These are phyloP conservation scores for Picochlorum costavermella DNA, from an alignment of 139 green algal genomes.

Conservation along the genomic window DNA sequence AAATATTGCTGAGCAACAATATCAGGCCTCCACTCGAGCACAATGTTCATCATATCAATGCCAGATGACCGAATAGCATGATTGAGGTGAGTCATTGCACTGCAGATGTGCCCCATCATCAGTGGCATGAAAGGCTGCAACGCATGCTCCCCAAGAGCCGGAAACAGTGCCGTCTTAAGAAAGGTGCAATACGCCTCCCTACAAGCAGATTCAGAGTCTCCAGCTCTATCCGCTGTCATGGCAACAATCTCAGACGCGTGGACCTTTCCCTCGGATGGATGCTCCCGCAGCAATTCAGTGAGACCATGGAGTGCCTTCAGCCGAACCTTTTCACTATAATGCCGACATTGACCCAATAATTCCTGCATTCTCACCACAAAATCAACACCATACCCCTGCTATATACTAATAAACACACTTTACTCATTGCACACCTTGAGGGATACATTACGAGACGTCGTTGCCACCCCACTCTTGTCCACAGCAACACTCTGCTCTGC, in stretches of 20 bases:
- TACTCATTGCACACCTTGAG: slow-evolving; percentile 46
- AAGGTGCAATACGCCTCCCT: slow-evolving; percentile 36
- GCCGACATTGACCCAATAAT: slow-evolving; percentile 57
- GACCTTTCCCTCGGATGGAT: slow-evolving; percentile 43
- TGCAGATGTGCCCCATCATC: slow-evolving; percentile 70
- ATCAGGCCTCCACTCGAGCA: slow-evolving; percentile 47
- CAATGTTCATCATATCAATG: slow-evolving; percentile 50
- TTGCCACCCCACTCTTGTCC: slow-evolving; percentile 52
- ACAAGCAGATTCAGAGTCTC: slow-evolving; percentile 50
- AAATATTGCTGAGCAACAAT: slow-evolving; percentile 38
- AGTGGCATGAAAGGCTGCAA: slow-evolving; percentile 69
- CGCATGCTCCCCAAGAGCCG: slow-evolving; percentile 27
- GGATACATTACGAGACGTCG: slow-evolving; percentile 66
- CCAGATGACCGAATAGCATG: slow-evolving; percentile 35
- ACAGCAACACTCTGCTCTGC: slow-evolving; percentile 45
- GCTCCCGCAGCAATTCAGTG: slow-evolving; percentile 47
- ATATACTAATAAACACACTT: no score
- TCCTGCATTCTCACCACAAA: slow-evolving; percentile 39
- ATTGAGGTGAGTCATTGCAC: slow-evolving; percentile 52
- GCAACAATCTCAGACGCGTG: slow-evolving; percentile 29
- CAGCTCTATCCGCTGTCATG: slow-evolving; percentile 30
- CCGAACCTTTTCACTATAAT: slow-evolving; percentile 70
- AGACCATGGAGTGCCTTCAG: slow-evolving; percentile 56
- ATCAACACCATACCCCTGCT: no score
- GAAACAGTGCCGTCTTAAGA: slow-evolving; percentile 39